Conservation (phyloP, 768 basidiomycete species). For the Holtermanniella nyarrowii region DNA sequence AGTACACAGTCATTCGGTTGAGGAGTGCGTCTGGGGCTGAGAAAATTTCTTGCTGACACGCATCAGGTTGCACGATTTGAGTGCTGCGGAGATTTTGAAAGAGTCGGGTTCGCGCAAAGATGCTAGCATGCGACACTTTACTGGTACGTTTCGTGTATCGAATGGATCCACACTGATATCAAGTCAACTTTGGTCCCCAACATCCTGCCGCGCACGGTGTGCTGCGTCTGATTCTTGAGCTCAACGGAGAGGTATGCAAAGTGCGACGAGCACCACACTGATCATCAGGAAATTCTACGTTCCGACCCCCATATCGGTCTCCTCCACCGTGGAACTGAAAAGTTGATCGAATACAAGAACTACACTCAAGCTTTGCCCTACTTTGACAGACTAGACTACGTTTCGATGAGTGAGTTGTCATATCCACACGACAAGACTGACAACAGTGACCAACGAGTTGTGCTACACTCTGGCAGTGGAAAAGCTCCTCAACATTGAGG, state of each 20-base stretch:
- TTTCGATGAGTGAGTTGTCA: conserved; percentile 83
- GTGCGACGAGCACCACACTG: neutral
- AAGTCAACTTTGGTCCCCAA: conserved; percentile 96
- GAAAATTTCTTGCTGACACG: conserved; percentile 1
- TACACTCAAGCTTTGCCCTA: conserved; percentile 96
- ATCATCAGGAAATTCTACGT: conserved; percentile 38
- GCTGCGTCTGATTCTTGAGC: conserved; percentile 87
- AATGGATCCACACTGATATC: neutral
- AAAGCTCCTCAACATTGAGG: conserved; percentile 92
- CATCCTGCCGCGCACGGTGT: conserved; percentile 99
- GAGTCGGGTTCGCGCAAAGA: conserved; percentile 64
- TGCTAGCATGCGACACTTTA: conserved; percentile 82
- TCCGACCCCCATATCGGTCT: conserved; percentile 69
- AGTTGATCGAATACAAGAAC: conserved; percentile 97
- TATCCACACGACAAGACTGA: neutral
- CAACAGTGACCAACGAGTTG: conserved; percentile 91
- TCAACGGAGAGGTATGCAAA: conserved; percentile 74
- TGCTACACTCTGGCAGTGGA: conserved; percentile 96
- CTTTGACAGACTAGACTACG: conserved; percentile 97
- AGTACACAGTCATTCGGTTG: conserved; percentile 35
- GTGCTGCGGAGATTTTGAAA: conserved; percentile 65
- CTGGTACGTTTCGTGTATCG: conserved; percentile 49
- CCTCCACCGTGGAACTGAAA: conserved; percentile 94
- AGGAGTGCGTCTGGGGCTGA: conserved; percentile 28
- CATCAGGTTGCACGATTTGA: conserved; percentile 55